phyloP scores from a whole-genome alignment of 805 yeast genomes.

The Yarrowia yakushimensis region DNA sequence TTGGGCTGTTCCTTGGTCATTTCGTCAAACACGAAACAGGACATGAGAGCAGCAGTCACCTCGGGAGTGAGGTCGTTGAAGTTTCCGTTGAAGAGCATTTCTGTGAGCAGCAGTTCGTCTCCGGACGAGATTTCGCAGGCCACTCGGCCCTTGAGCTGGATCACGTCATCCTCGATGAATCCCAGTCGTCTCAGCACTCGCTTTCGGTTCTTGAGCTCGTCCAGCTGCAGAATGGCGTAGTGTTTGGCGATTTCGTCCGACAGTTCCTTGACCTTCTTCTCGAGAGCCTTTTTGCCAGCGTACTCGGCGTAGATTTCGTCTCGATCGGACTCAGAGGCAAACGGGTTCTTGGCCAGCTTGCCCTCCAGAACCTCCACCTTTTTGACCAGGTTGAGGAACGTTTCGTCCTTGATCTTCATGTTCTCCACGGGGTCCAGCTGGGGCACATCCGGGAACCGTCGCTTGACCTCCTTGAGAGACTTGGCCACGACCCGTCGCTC shows the following conservation, averaged over 20 bases:
- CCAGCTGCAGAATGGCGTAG: conserved; percentile 87
- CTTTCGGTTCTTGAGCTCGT: conserved; percentile 88
- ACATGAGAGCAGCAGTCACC: conserved; percentile 85
- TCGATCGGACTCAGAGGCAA: conserved; percentile 43
- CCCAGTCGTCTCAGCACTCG: conserved; percentile 90
- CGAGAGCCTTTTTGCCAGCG: conserved; percentile 58
- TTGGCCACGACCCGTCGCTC: conserved; percentile 57
- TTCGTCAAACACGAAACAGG: conserved; percentile 97
- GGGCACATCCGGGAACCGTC: conserved; percentile 87
- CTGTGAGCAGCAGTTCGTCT: conserved; percentile 73
- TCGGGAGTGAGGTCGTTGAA: conserved; percentile 84
- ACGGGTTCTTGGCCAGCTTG: conserved; percentile 68
- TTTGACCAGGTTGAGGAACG: conserved; percentile 64
- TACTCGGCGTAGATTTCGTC: conserved; percentile 61
- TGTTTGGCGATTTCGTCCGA: conserved; percentile 73
- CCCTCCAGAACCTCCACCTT: conserved; percentile 81
- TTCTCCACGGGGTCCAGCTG: conserved; percentile 82
- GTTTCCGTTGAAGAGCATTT: conserved; percentile 90
- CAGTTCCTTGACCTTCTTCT: conserved; percentile 54
- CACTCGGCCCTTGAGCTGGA: conserved; percentile 94
- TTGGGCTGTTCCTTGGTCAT: conserved; percentile 82
- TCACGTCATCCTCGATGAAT: conserved; percentile 86
- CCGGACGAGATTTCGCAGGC: conserved; percentile 96
- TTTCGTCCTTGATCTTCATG: conserved; percentile 84
- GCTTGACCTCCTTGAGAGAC: conserved; percentile 73